Percentiles rank a stretch among this genome's conserved stretches.
Evolutionary conservation across 352 stramenopile genomes (phyloP).

Genomic region (Albugo candida): DNA sequence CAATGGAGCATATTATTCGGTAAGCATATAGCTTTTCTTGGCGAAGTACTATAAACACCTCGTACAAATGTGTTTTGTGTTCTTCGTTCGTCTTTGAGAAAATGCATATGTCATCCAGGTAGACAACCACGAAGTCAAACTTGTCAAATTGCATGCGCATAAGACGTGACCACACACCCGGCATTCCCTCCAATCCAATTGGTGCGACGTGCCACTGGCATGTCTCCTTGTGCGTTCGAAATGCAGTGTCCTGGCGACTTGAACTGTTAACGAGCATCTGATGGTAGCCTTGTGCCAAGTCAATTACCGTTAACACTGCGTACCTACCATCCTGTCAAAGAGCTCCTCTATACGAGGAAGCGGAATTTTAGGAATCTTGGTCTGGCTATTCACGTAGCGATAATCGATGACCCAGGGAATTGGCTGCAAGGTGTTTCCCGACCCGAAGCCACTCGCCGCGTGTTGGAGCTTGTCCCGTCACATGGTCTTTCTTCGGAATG

Average conservation of each 20-base stretch:
- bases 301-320: conserved; percentile 1
- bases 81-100: neutral
- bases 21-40: neutral
- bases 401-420: conserved; percentile 9
- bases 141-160: conserved; percentile 2
- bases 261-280: conserved; percentile 5
- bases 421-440: neutral
- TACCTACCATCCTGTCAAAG: conserved; percentile 8
- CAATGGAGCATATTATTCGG: conserved; percentile 5
- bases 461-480: conserved; percentile 2
- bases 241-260: conserved; percentile 2
- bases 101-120: conserved; percentile 1
- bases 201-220: neutral
- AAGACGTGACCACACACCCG: conserved; percentile 2
- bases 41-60: conserved; percentile 1
- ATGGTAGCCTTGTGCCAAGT: conserved; percentile 3
- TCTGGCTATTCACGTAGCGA: conserved; percentile 8
- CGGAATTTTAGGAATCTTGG: neutral
- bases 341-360: conserved; percentile 10
- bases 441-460: conserved; percentile 4
- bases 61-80: neutral
- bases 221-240: neutral
- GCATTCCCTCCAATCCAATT: conserved; percentile 2
- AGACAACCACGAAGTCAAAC: conserved; percentile 1
- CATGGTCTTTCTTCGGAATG: conserved; percentile 9